Base-by-base conservation (phyloP, 169 alveolate species). In the Plasmodium yoelii region DNA sequence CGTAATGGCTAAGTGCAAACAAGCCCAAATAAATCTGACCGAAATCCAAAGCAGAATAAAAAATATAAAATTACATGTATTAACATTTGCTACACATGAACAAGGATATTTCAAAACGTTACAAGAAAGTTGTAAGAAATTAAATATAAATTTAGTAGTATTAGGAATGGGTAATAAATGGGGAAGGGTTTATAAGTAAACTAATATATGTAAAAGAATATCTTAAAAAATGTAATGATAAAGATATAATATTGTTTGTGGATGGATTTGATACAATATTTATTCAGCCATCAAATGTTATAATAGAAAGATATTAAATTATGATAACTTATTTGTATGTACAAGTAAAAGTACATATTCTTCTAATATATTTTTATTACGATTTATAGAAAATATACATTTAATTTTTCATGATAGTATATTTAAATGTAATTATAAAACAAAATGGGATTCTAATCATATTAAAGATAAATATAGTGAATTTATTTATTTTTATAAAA, bases 31-130 rank as follows among this genome's bases (percentile, higher is more conserved):
- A 56, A 56, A 34, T 49, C 22, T 77, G 6, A 69, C 19, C 24
- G 22, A 63, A 24, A 63, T 77, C 28, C 63, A 77, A 55, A 68
- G 51, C 13, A 77, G 46, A 51, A 77, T 77, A 47, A 46, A 24
- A 56, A 64, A 56, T 42, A 26, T 42, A 34, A 77, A 77, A 51
- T 69, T 77, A 18, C 88, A 77, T 63, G 88, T 77, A 15, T 56
- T 77, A 51, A 77, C 88, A 18, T 77, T 77, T 56, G 88, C 88
- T 10, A 77, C 88, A 6, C 88, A 77, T 56, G 88, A 77, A 56
- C 88, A 77, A 51, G 88, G 88, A 19, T 77, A 77, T 57, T 77
- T 77, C 26, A 77, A 57, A 47, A 77, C 88, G 26, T 34, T 77
- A 55, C 34, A 77, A 69, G 88, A 77, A 51, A 77, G 88, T 44